A percentile compares a stretch with the other conserved stretches of the same genome.
phyloP scores from a whole-genome alignment of 495 filamentous ascomycete species.

The Penicillium waksmanii region DNA sequence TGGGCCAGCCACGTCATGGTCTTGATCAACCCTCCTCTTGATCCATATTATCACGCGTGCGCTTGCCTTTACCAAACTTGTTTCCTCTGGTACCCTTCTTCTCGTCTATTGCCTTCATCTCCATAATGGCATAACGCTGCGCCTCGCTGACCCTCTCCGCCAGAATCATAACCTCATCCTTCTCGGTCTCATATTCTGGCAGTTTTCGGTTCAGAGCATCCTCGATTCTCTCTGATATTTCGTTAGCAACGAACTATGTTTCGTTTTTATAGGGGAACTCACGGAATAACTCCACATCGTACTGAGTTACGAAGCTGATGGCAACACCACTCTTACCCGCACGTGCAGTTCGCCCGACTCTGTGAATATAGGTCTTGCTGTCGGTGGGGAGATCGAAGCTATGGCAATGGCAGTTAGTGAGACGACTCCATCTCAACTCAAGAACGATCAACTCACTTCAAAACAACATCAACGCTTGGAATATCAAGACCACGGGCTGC shows the following conservation, averaged over 20 bases:
- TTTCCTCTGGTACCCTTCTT: slow-evolving; percentile 69
- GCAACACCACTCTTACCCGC: slow-evolving; percentile 87
- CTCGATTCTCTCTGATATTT: slow-evolving; percentile 85
- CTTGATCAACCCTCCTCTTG: slow-evolving; percentile 63
- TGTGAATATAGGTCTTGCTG: slow-evolving; percentile 92
- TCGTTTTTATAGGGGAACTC: neutral
- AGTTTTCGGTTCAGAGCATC: slow-evolving; percentile 77
- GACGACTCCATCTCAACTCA: neutral
- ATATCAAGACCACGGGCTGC: slow-evolving; percentile 95
- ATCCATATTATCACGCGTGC: slow-evolving; percentile 79
- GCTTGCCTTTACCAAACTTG: slow-evolving; percentile 62
- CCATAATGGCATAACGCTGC: slow-evolving; percentile 75
- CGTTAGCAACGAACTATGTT: slow-evolving; percentile 30
- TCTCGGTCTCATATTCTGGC: slow-evolving; percentile 64
- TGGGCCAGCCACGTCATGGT: slow-evolving; percentile 19
- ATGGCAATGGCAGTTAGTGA: neutral
- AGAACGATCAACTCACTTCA: slow-evolving; percentile 81
- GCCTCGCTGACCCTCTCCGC: slow-evolving; percentile 79
- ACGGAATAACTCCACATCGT: slow-evolving; percentile 59
- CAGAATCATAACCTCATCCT: slow-evolving; percentile 89
- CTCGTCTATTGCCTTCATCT: slow-evolving; percentile 85
- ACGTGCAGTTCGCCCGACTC: slow-evolving; percentile 90
- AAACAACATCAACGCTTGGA: slow-evolving; percentile 82
- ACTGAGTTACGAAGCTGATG: slow-evolving; percentile 83
- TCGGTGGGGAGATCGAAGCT: slow-evolving; percentile 45